Conservation (phyloP, 192 early-diverging fungal genomes). For the Rhizoclosmatium globosum region DNA sequence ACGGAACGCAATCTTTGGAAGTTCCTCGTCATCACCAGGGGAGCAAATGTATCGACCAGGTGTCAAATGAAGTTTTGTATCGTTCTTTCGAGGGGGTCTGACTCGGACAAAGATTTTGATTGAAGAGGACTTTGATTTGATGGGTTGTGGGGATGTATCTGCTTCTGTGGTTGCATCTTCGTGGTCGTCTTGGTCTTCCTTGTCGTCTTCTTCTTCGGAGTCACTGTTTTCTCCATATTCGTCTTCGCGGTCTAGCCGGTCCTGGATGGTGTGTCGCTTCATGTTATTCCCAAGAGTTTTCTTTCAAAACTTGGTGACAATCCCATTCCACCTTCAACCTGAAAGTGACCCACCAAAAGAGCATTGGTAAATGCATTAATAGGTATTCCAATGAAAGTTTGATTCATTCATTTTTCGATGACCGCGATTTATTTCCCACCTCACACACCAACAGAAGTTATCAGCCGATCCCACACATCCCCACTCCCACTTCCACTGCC, state of each 20-base stretch:
- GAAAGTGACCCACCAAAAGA: too few relatives aligned
- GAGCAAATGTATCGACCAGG: slow-evolving; percentile 42
- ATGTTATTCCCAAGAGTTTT: neutral
- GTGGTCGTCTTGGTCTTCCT: neutral
- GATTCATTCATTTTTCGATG: too few relatives aligned
- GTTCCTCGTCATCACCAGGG: neutral
- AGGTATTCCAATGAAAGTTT: too few relatives aligned
- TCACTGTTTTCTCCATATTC: neutral
- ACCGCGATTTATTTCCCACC: too few relatives aligned
- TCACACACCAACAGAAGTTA: too few relatives aligned
- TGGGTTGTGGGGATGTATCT: neutral
- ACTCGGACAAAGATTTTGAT: slow-evolving; percentile 65
- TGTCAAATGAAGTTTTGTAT: slow-evolving; percentile 39
- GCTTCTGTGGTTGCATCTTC: neutral
- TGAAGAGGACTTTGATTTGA: slow-evolving; percentile 29
- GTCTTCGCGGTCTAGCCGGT: slow-evolving; percentile 14
- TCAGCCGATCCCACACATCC: too few relatives aligned
- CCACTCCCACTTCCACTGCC: too few relatives aligned
- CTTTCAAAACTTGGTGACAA: too few relatives aligned
- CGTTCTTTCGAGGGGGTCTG: slow-evolving; percentile 46
- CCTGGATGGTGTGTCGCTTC: neutral
- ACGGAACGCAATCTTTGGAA: slow-evolving; percentile 53
- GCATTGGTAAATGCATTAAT: too few relatives aligned
- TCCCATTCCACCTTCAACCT: too few relatives aligned
- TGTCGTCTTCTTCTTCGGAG: slow-evolving; percentile 4